Conservation (phyloP, 208 protist genomes). For the Wallacemonas rigidus region DNA sequence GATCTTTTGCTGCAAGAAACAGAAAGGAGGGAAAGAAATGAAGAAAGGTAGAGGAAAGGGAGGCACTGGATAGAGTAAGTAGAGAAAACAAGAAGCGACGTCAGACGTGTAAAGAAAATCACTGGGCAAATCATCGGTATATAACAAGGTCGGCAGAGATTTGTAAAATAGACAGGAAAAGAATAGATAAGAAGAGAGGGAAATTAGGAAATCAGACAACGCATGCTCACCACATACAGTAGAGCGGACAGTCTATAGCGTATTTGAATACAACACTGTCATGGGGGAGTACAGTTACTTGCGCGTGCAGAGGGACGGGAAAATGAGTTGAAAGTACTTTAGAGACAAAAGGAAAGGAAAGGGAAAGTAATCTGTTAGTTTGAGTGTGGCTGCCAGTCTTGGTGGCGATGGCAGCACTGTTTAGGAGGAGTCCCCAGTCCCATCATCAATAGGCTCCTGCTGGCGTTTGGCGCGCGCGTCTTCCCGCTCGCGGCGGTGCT, state of each 20-base stretch:
- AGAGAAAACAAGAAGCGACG: background rate
- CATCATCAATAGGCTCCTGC: background rate
- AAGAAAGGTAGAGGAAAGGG: background rate
- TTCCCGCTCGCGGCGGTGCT: slow-evolving; percentile 21
- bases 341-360: slow-evolving; percentile 7
- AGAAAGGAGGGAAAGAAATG: background rate
- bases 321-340: background rate
- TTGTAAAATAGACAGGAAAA: background rate
- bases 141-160: background rate
- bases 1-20: background rate
- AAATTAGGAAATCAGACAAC: background rate
- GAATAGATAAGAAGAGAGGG: background rate
- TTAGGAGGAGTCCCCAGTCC: background rate
- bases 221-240: background rate
- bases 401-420: background rate
- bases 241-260: background rate
- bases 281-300: background rate
- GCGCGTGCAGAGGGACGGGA: background rate
- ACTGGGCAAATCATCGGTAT: background rate
- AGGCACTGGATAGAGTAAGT: background rate
- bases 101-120: background rate
- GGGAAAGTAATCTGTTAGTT: background rate
- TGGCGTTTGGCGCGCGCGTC: background rate
- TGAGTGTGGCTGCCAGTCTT: background rate
- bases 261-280: slow-evolving; percentile 9